Base-by-base conservation (phyloP, 768 basidiomycete species). In the Rossbeevera mucosa region DNA sequence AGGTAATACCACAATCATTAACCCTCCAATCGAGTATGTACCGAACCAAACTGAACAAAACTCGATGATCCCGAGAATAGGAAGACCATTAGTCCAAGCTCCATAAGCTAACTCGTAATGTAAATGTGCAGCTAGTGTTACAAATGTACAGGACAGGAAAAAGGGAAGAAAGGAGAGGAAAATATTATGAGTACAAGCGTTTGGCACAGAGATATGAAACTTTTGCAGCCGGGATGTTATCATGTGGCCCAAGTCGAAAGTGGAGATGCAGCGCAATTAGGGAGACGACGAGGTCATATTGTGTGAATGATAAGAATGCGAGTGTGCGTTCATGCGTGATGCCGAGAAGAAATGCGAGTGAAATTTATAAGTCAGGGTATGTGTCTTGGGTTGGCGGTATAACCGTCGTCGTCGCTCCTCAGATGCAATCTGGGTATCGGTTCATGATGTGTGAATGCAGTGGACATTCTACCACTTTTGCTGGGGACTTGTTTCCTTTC, bases 291-390 rank as follows among this genome's bases (percentile, higher is more conserved):
- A 59, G 56, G 67, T 61, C 40, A 61, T 71, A 57, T 60, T 46
- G 62, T 62, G 63, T 45, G 51, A 54, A 56, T 60, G 63, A 50
- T 68, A 56, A 57, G 60, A 48, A 57, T 71, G 59, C 45, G 22
- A 51, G 53, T 43, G 59, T 66, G 64, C 40, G 54, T 54, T 56
- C 33, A 56, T 66, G 60, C 50, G 44, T 56, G 48, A 55, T 67
- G 59, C 24, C 31, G 53, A 54, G 42, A 54, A 53, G 51, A 59
- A 59, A 59, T 66, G 65, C 56, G 49, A 52, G 48, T 42, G 48
- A 52, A 42, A 45, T 29, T 48, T 64, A 70, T 71, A 69, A 71
- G 55, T 71, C 70, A 69, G 65, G 67, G 67, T 69, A 69, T 69
- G 59, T 52, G 50, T 69, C 66, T 53, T 68, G 55, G 55, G 60